Evolutionary conservation across 805 yeast genomes (phyloP).

Genomic region (Metschnikowia corniflorae): DNA sequence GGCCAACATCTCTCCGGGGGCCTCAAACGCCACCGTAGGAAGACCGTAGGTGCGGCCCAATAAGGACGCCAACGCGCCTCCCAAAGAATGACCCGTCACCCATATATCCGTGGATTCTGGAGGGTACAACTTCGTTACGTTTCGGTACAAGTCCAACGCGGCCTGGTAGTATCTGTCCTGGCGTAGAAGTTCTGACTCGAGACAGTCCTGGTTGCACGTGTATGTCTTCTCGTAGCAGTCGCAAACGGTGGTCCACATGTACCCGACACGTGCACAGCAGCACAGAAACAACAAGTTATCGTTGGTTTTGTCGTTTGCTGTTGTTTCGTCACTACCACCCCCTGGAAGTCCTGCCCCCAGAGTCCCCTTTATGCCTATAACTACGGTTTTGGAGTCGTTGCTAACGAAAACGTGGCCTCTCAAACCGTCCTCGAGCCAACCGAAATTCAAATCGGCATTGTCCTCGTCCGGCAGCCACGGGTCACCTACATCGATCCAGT

Average conservation of each 20-base stretch:
- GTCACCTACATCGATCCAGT: constrained; percentile 77
- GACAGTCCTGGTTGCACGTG: constrained; percentile 84
- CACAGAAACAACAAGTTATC: constrained; percentile 90
- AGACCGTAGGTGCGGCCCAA: constrained; percentile 86
- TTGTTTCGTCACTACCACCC: constrained; percentile 60
- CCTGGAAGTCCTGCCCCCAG: constrained; percentile 67
- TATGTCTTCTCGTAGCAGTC: constrained; percentile 83
- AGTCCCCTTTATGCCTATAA: constrained; percentile 87
- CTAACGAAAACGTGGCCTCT: constrained; percentile 85
- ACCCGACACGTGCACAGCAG: constrained; percentile 91
- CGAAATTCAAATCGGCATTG: constrained; percentile 57
- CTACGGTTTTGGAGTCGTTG: constrained; percentile 56
- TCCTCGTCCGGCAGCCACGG: constrained; percentile 52
- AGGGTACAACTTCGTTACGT: constrained; percentile 67
- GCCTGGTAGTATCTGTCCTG: constrained; percentile 84
- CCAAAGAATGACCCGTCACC: constrained; percentile 94
- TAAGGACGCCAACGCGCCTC: constrained; percentile 80
- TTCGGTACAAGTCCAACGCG: constrained; percentile 67
- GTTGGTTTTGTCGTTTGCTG: constrained; percentile 73
- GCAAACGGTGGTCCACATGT: constrained; percentile 92
- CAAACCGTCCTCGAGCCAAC: constrained; percentile 84
- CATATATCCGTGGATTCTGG: constrained; percentile 61
- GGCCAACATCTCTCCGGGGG: constrained; percentile 89
- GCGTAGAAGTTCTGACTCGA: constrained; percentile 69
- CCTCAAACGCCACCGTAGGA: constrained; percentile 87